Evolutionary conservation across 441 rosid species (phyloP), one percentile per base, ranked within the genome.

Genomic region (Euphorbia schlechtendalii): DNA sequence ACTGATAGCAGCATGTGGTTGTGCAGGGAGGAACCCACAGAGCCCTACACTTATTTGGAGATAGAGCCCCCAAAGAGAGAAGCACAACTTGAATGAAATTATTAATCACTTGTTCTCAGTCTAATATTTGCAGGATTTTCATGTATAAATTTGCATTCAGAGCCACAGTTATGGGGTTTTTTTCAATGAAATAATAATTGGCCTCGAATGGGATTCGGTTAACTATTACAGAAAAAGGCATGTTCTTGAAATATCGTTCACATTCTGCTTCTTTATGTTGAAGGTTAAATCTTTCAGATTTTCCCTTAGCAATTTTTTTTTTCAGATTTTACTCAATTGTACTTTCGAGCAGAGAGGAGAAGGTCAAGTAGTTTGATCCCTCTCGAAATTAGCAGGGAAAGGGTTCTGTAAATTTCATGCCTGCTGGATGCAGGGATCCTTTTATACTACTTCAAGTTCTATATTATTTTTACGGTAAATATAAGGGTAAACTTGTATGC

Each of bases 21-120:
- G 51, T 81, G 73, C 81, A 93, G 97, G 71, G 96, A 88, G 82
- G 99, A 93, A 76, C 96, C 97, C 1, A 86, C 88, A 27, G 96
- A 80, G 69, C 96, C 96, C 3, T 93, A 78, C 81, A 77, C 81
- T 54, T 88, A 90, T 68, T 79, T 93, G 81, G 82, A 90, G 78
- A 63, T 88, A 54, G 96, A 93, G 66, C 89, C 96, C 40, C 96
- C 86, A n/a, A 83, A 71, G 70, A 81, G 80, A 68, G 95, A 90
- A 78, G 88, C 70, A 64, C 82, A 81, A 43, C 86, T 84, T 8
- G 92, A 88, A 74, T 88, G 70, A 83, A 59, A 48, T 18, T 20
- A 18, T n/a, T 49, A 21, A 32, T 32, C 15, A 8, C 20, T 4
- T 12, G 56, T 52, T 52, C 56, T 1, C 28, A 20, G 12, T 9